Conservation (phyloP, 2,329 filamentous ascomycete genomes). For the Catunica adiposa region DNA sequence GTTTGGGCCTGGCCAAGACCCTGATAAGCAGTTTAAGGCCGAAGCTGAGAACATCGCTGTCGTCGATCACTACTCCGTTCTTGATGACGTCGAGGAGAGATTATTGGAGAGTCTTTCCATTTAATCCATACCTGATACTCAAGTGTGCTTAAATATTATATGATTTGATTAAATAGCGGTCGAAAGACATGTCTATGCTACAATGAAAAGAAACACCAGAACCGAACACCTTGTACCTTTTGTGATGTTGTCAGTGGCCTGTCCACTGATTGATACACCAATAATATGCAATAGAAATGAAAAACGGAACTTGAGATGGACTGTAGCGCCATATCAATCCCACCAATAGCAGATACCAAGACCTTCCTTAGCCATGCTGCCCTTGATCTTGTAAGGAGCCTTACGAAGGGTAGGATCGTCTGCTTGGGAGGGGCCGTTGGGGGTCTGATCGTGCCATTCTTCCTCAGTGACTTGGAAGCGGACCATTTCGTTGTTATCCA, state of each 20-base stretch:
- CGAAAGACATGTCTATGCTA: slow-evolving; percentile 10
- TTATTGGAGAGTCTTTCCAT: slow-evolving; percentile 33
- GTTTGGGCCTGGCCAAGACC: slow-evolving; percentile 85
- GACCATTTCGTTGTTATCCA: slow-evolving; percentile 79
- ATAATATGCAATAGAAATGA: slow-evolving; percentile 2
- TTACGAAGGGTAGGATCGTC: slow-evolving; percentile 44
- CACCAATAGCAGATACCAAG: slow-evolving; percentile 50
- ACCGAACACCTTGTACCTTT: not conserved
- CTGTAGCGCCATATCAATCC: slow-evolving; percentile 23
- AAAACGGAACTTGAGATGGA: not conserved
- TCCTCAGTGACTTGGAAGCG: slow-evolving; percentile 75
- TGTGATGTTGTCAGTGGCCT: not conserved
- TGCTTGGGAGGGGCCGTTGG: slow-evolving; percentile 46
- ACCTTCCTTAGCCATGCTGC: slow-evolving; percentile 46
- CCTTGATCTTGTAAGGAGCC: slow-evolving; percentile 55
- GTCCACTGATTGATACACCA: not conserved
- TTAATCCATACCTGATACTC: not conserved
- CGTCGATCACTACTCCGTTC: slow-evolving; percentile 78
- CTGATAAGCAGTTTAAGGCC: slow-evolving; percentile 81
- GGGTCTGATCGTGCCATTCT: slow-evolving; percentile 78
- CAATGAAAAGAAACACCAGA: slow-evolving; percentile 4
- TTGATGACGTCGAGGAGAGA: slow-evolving; percentile 76
- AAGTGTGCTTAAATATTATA: not conserved
- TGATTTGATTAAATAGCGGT: not conserved
- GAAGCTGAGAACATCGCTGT: slow-evolving; percentile 95